Percentiles rank a stretch among this genome's conserved stretches.
phyloP scores from a whole-genome alignment of 2,329 filamentous ascomycete species.

The Exophiala calicioides region DNA sequence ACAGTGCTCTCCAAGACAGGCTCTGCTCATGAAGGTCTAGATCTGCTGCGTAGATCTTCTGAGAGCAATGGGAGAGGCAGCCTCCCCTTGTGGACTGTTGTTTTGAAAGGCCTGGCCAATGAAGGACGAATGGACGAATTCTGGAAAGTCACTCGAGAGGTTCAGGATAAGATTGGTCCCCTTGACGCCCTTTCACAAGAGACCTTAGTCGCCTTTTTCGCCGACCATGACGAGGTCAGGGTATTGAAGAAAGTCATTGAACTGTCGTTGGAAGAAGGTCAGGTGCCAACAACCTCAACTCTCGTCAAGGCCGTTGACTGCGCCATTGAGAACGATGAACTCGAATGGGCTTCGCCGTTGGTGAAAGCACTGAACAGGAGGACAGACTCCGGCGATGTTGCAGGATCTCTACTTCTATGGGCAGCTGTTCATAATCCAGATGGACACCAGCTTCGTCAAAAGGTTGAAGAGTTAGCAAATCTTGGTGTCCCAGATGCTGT shows the following conservation, averaged over 20 bases:
- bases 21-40: conserved; percentile 55
- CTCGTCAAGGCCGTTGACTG: conserved; percentile 61
- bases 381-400: conserved; percentile 22
- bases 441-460: conserved; percentile 70
- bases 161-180: conserved; percentile 31
- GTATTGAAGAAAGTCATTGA: conserved; percentile 69
- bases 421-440: conserved; percentile 71
- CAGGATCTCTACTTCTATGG: conserved; percentile 72
- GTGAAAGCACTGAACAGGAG: conserved; percentile 18
- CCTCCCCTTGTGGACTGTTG: conserved; percentile 55
- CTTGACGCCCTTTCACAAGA: conserved; percentile 46
- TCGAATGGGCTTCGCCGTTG: conserved; percentile 59
- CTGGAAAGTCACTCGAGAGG: conserved; percentile 27
- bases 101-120: conserved; percentile 55
- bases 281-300: conserved; percentile 47
- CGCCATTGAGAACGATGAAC: conserved; percentile 60
- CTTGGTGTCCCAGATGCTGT: conserved; percentile 53
- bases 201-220: conserved; percentile 64
- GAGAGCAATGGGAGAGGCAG: conserved; percentile 33
- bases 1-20: conserved; percentile 57
- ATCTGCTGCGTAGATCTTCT: conserved; percentile 47
- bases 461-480: conserved; percentile 67
- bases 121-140: conserved; percentile 49
- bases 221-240: conserved; percentile 57
- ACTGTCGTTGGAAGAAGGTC: conserved; percentile 49